These are phyloP conservation scores for Aspergillus sp. DNA, from an alignment of 2,329 filamentous ascomycete genomes.

Conservation along the genomic window DNA sequence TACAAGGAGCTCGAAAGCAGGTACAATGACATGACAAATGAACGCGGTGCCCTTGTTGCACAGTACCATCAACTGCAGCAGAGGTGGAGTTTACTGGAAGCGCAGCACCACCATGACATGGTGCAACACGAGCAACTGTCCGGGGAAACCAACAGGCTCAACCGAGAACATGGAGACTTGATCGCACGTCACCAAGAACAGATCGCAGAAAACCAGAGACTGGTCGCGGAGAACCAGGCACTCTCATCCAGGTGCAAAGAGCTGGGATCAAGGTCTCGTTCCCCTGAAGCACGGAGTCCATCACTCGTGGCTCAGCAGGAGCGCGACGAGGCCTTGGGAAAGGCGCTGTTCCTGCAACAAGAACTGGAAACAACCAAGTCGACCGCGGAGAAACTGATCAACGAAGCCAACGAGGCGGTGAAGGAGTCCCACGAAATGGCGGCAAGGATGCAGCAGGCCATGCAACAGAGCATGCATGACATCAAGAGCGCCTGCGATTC, in stretches of 20 bases:
- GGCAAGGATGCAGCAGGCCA: background rate
- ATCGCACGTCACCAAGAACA: conserved; percentile 1
- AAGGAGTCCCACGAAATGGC: background rate
- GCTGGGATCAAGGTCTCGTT: background rate
- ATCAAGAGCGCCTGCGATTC: conserved; percentile 8
- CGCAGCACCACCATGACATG: background rate
- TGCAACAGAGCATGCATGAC: conserved; percentile 8
- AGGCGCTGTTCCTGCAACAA: background rate
- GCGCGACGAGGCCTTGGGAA: conserved; percentile 1
- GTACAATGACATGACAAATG: too few relatives aligned
- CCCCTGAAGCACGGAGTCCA: too few relatives aligned
- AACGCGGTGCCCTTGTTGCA: too few relatives aligned
- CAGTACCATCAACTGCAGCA: too few relatives aligned
- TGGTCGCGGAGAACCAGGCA: background rate
- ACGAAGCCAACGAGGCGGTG: conserved; percentile 7
- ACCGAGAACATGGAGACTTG: background rate
- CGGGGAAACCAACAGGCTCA: background rate
- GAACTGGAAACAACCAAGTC: conserved; percentile 1
- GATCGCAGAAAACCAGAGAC: conserved; percentile 1
- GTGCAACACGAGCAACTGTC: background rate
- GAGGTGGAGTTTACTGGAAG: too few relatives aligned
- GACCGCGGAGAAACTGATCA: background rate
- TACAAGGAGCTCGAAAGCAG: too few relatives aligned
- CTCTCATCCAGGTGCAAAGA: background rate
- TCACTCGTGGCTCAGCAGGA: conserved; percentile 4